Conservation (phyloP, 164 flowering plant species). For the Amborella trichopoda region DNA sequence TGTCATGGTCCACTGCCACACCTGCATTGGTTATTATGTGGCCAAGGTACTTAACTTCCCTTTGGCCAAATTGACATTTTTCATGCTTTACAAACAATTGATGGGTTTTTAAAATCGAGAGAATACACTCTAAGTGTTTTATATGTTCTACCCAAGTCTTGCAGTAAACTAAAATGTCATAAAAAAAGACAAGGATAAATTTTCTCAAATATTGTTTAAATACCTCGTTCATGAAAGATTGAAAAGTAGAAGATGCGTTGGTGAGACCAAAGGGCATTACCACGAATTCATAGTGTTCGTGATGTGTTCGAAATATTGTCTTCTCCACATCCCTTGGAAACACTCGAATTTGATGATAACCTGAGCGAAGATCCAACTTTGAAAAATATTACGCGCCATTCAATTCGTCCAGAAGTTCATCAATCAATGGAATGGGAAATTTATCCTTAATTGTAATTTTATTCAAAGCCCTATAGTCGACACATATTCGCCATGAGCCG, state of each 20-base stretch:
- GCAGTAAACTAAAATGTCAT: conserved; percentile 3
- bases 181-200: neutral
- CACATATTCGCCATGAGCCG: neutral
- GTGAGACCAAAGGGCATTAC: conserved; percentile 4
- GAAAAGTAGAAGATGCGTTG: conserved; percentile 1
- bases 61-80: neutral
- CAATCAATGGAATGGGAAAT: neutral
- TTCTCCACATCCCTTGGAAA: neutral
- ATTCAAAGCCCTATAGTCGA: neutral
- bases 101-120: neutral
- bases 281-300: conserved; percentile 3
- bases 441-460: neutral
- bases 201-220: neutral
- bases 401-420: neutral
- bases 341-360: neutral
- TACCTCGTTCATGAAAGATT: neutral
- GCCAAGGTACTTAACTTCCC: neutral
- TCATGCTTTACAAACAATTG: neutral
- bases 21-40: neutral
- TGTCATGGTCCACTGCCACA: neutral
- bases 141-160: neutral
- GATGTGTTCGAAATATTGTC: neutral
- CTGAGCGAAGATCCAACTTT: neutral
- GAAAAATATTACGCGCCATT: neutral
- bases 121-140: neutral